Percentiles rank a stretch among this genome's conserved stretches.
These are phyloP conservation scores for Tetracladium maxilliforme DNA, from an alignment of 2,329 filamentous ascomycete genomes.

Conservation along the genomic window DNA sequence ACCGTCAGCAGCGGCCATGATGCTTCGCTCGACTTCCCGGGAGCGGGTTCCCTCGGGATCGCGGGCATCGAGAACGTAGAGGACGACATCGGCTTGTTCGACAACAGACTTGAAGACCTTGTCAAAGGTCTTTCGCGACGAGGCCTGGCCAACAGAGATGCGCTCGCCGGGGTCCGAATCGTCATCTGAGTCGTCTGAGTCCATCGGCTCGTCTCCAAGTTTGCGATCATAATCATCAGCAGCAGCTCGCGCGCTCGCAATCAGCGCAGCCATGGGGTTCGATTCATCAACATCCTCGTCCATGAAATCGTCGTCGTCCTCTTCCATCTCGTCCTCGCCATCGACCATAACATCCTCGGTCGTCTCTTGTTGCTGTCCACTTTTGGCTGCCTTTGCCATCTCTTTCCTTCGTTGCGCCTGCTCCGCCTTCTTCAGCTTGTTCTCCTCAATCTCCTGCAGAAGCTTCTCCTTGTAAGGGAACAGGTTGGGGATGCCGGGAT, in stretches of 20 bases:
- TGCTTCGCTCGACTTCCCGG: slow-evolving; percentile 75
- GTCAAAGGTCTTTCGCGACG: slow-evolving; percentile 78
- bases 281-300: slow-evolving; percentile 45
- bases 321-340: slow-evolving; percentile 30
- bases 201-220: slow-evolving; percentile 32
- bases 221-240: slow-evolving; percentile 56
- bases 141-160: slow-evolving; percentile 33
- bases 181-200: slow-evolving; percentile 40
- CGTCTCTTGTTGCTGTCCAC: slow-evolving; percentile 30
- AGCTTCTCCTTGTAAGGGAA: slow-evolving; percentile 98
- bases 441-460: slow-evolving; percentile 87
- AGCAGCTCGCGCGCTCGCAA: slow-evolving; percentile 69
- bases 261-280: slow-evolving; percentile 84
- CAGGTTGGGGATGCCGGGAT: slow-evolving; percentile 91
- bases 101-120: slow-evolving; percentile 93
- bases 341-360: slow-evolving; percentile 25
- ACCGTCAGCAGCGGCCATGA: slow-evolving; percentile 75
- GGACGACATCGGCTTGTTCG: slow-evolving; percentile 74
- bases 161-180: slow-evolving; percentile 29
- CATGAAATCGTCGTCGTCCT: slow-evolving; percentile 32
- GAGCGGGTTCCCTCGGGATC: slow-evolving; percentile 86
- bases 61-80: slow-evolving; percentile 86
- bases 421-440: slow-evolving; percentile 65
- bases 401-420: slow-evolving; percentile 59
- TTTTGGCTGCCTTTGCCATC: slow-evolving; percentile 52